Percentiles rank a stretch among this genome's conserved stretches.
These are phyloP conservation scores for Fagus crenata DNA, from an alignment of 306 rosid genomes.

Conservation along the genomic window DNA sequence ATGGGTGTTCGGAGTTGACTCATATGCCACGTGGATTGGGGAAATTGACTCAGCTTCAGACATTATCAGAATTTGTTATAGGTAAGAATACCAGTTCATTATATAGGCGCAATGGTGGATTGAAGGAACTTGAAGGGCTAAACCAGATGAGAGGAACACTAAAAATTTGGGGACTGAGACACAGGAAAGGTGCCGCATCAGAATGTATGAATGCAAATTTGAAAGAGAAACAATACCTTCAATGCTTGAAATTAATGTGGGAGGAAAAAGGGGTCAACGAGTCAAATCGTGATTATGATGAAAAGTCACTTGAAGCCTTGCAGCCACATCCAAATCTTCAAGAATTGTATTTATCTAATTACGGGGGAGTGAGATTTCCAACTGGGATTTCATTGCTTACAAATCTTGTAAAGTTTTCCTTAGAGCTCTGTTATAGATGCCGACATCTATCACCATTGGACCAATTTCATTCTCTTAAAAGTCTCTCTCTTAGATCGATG, in stretches of 20 bases:
- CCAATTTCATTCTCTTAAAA: constrained; percentile 19
- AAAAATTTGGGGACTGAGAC: neutral
- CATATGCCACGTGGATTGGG: constrained; percentile 12
- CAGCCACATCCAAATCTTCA: constrained; percentile 13
- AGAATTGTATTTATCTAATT: accelerated
- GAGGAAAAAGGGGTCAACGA: accelerated
- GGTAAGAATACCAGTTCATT: neutral
- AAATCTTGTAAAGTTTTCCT: neutral
- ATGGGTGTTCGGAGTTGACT: neutral
- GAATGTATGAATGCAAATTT: neutral
- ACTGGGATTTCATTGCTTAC: constrained; percentile 20
- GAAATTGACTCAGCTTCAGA: neutral
- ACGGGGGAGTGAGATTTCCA: constrained; percentile 6
- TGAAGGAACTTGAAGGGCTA: neutral
- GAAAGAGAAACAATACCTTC: constrained; percentile 13
- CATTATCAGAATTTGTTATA: neutral
- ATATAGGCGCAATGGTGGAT: neutral
- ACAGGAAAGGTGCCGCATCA: neutral
- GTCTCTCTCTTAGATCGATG: accelerated
- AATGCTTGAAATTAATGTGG: neutral
- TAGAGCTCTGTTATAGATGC: accelerated
- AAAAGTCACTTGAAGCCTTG: neutral
- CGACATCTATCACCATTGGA: constrained; percentile 6
- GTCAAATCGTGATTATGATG: too few species aligned
- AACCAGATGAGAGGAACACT: neutral